Evolutionary conservation across 371 early-diverging fungal genomes (phyloP).

Genomic region (Actinomortierella ambigua): DNA sequence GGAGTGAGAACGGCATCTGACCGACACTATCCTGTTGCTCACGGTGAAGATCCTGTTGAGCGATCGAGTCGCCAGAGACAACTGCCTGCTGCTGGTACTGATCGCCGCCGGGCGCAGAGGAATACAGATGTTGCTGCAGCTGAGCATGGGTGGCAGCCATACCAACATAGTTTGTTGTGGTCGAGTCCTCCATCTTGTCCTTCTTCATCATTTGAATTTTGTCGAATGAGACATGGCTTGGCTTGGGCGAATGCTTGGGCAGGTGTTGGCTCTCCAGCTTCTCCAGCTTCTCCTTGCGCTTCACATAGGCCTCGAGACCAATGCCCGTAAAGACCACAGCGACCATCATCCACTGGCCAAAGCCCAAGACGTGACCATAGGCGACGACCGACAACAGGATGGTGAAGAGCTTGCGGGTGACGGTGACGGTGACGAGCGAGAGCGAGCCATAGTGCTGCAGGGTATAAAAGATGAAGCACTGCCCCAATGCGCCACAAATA

Average conservation of each 20-base stretch:
- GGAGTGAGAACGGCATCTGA: too few species aligned
- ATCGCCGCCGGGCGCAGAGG: too few species aligned
- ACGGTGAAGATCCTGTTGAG: too few species aligned
- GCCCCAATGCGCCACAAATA: conserved; percentile 94
- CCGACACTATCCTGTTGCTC: too few species aligned
- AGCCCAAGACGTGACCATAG: conserved; percentile 79
- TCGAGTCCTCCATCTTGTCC: conserved; percentile 42
- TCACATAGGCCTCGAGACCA: conserved; percentile 77
- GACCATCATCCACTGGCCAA: conserved; percentile 90
- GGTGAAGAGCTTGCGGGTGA: conserved; percentile 96
- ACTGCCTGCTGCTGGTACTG: too few species aligned
- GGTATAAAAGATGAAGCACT: conserved; percentile 96
- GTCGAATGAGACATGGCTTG: conserved; percentile 35
- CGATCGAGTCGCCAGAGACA: too few species aligned
- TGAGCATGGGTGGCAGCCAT: conserved; percentile 26
- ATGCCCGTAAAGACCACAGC: conserved; percentile 87
- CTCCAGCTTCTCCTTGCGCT: conserved; percentile 50
- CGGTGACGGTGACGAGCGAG: conserved; percentile 91
- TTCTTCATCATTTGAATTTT: conserved; percentile 47
- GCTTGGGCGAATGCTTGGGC: conserved; percentile 40
- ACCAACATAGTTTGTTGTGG: conserved; percentile 34
- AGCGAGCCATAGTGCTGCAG: conserved; percentile 92
- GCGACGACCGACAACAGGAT: conserved; percentile 91
- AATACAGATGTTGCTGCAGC: too few species aligned
- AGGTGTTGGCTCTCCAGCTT: conserved; percentile 30